These are phyloP conservation scores for Ustanciosporium gigantosporum DNA, from an alignment of 1,284 basidiomycete species.

Conservation along the genomic window DNA sequence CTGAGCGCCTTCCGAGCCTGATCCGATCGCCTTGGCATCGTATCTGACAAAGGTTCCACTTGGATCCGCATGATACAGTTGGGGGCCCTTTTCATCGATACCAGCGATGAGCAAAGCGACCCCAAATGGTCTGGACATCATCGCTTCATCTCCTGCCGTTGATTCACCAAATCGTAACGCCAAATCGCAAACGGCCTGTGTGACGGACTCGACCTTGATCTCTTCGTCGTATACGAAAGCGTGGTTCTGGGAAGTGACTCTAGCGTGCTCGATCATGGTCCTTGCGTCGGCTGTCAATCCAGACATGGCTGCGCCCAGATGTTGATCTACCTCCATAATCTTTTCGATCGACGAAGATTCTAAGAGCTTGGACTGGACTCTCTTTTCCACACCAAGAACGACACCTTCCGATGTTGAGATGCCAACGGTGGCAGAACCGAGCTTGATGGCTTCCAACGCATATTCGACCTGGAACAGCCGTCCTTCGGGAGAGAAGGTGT, in stretches of 20 bases:
- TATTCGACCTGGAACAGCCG: constrained; percentile 96
- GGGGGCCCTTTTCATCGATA: constrained; percentile 92
- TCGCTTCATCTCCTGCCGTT: constrained; percentile 90
- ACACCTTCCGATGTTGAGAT: constrained; percentile 74
- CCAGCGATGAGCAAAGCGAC: constrained; percentile 96
- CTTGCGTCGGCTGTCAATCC: constrained; percentile 96
- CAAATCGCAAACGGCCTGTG: constrained; percentile 96
- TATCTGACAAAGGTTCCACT: constrained; percentile 98
- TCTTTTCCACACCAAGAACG: constrained; percentile 95
- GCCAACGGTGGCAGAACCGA: constrained; percentile 95
- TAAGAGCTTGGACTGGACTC: constrained; percentile 92
- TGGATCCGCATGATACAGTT: constrained; percentile 91
- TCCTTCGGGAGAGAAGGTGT: constrained; percentile 98
- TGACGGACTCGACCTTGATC: constrained; percentile 81
- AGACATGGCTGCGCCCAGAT: constrained; percentile 97
- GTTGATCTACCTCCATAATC: constrained; percentile 98
- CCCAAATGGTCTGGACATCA: constrained; percentile 92
- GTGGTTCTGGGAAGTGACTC: constrained; percentile 88
- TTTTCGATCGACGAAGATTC: constrained; percentile 97
- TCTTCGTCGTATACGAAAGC: constrained; percentile 94
- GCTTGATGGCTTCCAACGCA: constrained; percentile 71
- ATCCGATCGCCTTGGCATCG: constrained; percentile 97
- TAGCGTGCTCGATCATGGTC: constrained; percentile 99
- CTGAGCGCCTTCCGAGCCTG: constrained; percentile 96
- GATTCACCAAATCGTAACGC: constrained; percentile 97